These are phyloP conservation scores for Pistacia vera DNA, from an alignment of 345 rosid genomes.

Conservation along the genomic window DNA sequence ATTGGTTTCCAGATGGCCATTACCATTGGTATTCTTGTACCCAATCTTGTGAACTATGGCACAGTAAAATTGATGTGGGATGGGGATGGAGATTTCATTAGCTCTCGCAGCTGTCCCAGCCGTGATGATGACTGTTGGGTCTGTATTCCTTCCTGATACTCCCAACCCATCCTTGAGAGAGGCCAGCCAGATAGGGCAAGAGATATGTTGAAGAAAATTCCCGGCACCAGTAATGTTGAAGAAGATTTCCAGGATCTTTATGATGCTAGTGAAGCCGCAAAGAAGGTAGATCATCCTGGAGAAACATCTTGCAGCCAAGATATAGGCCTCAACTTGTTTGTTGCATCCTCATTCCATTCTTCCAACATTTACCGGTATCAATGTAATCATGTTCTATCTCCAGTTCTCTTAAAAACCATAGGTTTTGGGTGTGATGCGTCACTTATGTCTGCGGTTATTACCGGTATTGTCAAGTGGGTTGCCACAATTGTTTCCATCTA, in stretches of 20 bases:
- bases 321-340: constrained; percentile 70
- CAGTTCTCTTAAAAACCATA: constrained; percentile 68
- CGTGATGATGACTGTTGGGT: constrained; percentile 62
- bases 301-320: constrained; percentile 45
- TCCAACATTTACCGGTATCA: constrained; percentile 84
- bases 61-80: constrained; percentile 52
- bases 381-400: constrained; percentile 75
- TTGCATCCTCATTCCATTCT: constrained; percentile 57
- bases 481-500: constrained; percentile 61
- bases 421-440: constrained; percentile 77
- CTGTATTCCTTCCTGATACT: constrained; percentile 69
- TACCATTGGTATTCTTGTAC: constrained; percentile 67
- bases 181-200: constrained; percentile 62
- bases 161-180: constrained; percentile 76
- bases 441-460: constrained; percentile 68
- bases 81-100: constrained; percentile 80
- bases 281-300: constrained; percentile 69
- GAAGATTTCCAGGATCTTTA: constrained; percentile 66
- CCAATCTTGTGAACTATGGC: constrained; percentile 67
- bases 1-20: constrained; percentile 80
- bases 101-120: constrained; percentile 75
- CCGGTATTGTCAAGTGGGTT: constrained; percentile 61
- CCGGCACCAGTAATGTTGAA: constrained; percentile 54
- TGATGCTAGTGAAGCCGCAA: constrained; percentile 63
- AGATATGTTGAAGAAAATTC: constrained; percentile 53